A percentile compares a stretch with the other conserved stretches of the same genome.
These are phyloP conservation scores for maize (Zea mays) DNA, from an alignment of 176 grass and related monocot species.

Conservation along the genomic window Zm-B73-REFERENCE-NAM-5.0 NC_050097.1:156034501-156035000, in stretches of 20 bases:
- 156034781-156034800: constrained; percentile 8
- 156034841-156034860: background rate
- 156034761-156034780: background rate
- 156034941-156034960: background rate
- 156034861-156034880: background rate
- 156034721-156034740: constrained; percentile 1
- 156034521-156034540: constrained; percentile 77
- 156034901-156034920: background rate
- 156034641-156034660: background rate
- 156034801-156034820: constrained; percentile 4
- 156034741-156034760: background rate
- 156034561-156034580: constrained; percentile 44
- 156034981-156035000: background rate
- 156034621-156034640: background rate
- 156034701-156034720: constrained; percentile 6
- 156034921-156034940: background rate
- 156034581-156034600: constrained; percentile 52
- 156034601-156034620: constrained; percentile 22
- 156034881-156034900: background rate
- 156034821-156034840: background rate
- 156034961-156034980: too few relatives aligned
- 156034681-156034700: constrained; percentile 9
- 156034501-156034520: constrained; percentile 80
- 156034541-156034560: constrained; percentile 56
- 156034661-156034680: constrained; percentile 10